phyloP scores from a whole-genome alignment of 2,329 filamentous ascomycete genomes.

The Penicillium decumbens region DNA sequence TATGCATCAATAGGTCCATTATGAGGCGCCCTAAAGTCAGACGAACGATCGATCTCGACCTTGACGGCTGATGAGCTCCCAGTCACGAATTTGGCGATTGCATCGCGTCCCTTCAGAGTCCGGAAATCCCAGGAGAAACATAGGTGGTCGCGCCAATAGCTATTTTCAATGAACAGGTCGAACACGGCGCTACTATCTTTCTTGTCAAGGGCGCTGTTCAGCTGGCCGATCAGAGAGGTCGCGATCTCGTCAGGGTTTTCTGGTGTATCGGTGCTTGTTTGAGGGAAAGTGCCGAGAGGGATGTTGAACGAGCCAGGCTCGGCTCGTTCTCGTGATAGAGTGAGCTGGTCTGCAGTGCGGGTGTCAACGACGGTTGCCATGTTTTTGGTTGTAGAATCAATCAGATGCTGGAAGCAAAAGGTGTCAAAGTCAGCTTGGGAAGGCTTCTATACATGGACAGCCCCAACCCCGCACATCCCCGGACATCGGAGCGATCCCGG shows the following conservation, averaged over 20 bases:
- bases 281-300: conserved; percentile 42
- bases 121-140: conserved; percentile 54
- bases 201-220: conserved; percentile 40
- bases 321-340: conserved; percentile 41
- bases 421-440: background rate
- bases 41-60: conserved; percentile 47
- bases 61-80: conserved; percentile 43
- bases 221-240: conserved; percentile 31
- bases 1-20: conserved; percentile 48
- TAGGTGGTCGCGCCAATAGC: conserved; percentile 58
- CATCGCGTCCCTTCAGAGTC: conserved; percentile 48
- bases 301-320: conserved; percentile 55
- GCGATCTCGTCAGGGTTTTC: conserved; percentile 40
- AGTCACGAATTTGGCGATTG: conserved; percentile 34
- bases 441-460: background rate
- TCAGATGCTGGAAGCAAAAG: background rate
- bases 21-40: conserved; percentile 44
- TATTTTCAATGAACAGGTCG: conserved; percentile 48
- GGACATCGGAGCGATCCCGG: background rate
- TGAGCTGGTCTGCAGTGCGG: background rate
- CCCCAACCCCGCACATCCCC: background rate
- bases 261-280: conserved; percentile 30
- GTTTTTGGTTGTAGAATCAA: background rate
- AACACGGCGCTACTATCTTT: conserved; percentile 34
- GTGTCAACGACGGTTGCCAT: conserved; percentile 9